Conservation (phyloP, 2,329 filamentous ascomycete genomes). For the Botrytis galanthina region DNA sequence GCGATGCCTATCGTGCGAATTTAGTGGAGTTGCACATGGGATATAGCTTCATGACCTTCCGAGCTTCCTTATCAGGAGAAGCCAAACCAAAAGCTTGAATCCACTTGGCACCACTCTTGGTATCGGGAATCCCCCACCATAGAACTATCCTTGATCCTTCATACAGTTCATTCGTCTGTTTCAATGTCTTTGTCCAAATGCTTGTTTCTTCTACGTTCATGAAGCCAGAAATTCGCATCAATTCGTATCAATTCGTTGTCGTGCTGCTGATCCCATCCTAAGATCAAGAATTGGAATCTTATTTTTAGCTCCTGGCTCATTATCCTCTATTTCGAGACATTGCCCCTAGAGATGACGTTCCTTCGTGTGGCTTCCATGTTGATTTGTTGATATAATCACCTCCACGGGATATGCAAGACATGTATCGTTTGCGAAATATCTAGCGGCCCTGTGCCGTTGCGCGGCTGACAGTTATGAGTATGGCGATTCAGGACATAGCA, state of each 20-base stretch:
- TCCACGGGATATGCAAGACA: conserved; percentile 2
- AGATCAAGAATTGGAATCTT: conserved; percentile 1
- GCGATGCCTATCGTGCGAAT: not conserved
- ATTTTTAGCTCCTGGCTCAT: not conserved
- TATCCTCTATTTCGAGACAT: not conserved
- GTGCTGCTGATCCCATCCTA: not conserved
- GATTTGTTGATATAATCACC: not conserved
- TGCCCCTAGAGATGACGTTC: not conserved
- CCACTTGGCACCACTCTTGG: not conserved
- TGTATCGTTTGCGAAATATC: conserved; percentile 4
- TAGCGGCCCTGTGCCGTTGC: not conserved
- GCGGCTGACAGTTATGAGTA: not conserved
- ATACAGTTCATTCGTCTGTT: not conserved
- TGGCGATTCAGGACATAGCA: not conserved
- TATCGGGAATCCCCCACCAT: conserved; percentile 7
- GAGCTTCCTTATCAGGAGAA: conserved; percentile 14
- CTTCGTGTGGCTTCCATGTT: not conserved
- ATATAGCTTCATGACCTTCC: conserved; percentile 10
- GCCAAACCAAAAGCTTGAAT: conserved; percentile 6
- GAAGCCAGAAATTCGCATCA: not conserved
- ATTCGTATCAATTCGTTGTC: not conserved
- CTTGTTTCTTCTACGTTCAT: not conserved
- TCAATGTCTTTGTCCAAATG: not conserved
- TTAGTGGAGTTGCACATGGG: conserved; percentile 6
- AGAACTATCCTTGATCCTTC: not conserved